A percentile compares a stretch with the other conserved stretches of the same genome.
Evolutionary conservation across 495 filamentous ascomycete species (phyloP).

Genomic region (Polyplosphaeria fusca): DNA sequence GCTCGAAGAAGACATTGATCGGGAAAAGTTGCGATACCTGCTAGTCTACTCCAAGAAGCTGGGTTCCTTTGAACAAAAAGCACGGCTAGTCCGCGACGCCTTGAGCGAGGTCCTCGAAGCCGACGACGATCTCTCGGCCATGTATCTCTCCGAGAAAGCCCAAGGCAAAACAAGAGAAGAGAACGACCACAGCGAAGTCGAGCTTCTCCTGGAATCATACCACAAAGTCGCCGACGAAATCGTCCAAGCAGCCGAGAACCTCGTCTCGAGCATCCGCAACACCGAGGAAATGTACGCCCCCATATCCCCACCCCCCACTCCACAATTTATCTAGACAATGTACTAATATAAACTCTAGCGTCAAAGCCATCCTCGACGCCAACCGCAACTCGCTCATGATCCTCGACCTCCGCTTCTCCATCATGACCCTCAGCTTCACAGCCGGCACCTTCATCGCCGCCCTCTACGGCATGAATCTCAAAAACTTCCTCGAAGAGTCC

Average conservation of each 20-base stretch:
- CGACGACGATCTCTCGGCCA: conserved; percentile 89
- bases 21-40: conserved; percentile 85
- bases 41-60: conserved; percentile 92
- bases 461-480: conserved; percentile 98
- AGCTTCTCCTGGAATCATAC: conserved; percentile 94
- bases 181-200: conserved; percentile 92
- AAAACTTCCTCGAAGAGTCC: conserved; percentile 98
- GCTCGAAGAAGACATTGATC: conserved; percentile 93
- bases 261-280: conserved; percentile 93
- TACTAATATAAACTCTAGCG: conserved; percentile 48
- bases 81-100: conserved; percentile 87
- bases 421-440: conserved; percentile 86
- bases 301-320: background rate
- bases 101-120: conserved; percentile 97
- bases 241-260: conserved; percentile 86
- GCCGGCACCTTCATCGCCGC: conserved; percentile 91
- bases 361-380: conserved; percentile 94
- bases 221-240: conserved; percentile 98
- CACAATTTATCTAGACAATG: background rate
- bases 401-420: conserved; percentile 92
- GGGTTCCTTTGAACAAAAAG: conserved; percentile 96
- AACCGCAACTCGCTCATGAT: conserved; percentile 99
- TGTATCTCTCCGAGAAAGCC: conserved; percentile 89
- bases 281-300: conserved; percentile 90
- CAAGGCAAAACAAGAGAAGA: conserved; percentile 70